Evolutionary conservation across 352 stramenopile genomes (phyloP), one percentile per base, ranked within the genome.

Genomic region (Phytophthora cactorum): DNA sequence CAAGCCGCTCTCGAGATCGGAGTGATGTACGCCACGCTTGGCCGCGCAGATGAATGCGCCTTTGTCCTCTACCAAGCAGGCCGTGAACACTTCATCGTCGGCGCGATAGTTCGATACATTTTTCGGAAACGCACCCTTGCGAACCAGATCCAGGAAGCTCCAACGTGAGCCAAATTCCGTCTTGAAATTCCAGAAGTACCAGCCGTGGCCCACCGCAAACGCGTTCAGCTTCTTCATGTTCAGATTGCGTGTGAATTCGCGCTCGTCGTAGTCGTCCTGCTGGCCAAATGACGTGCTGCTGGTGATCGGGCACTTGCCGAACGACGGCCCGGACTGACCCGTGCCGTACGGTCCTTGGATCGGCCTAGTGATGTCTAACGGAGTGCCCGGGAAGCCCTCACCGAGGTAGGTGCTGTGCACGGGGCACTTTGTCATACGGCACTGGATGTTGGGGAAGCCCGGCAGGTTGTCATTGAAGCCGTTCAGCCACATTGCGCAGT

Each of bases 121-220:
- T 60, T 89, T 90, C 3, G 86, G 86, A 66, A 94, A 89, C 0
- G 72, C 81, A 17, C 85, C 85, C 31, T 81, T 68, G 27, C 81
- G 79, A 25, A 86, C 68, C 22, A 91, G 66, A 38, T 81, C 66
- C 62, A 98, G 78, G 59, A 97, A 98, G 52, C 88, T 92, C 95
- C 95, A 98, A n/a, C 84, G 77, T 17, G 88, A 84, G 39, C 91
- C 90, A 11, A 98, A 71, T 72, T 98, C 95, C 1, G 92, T 98
- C 64, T 96, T 91, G 75, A 98, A 98, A 68, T 98, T 98, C 95
- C 92, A 98, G 68, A 98, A 98, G 81, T 97, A 98, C 75, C 92
- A 97, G n/a, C 94, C 95, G 75, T 98, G 92, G 28, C 90, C 92
- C 29, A 97, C 75, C 0, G 84, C 86, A 63, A 97, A 98, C 5